phyloP scores from a whole-genome alignment of 306 rosid species.

The Glycyrrhiza uralensis region DNA sequence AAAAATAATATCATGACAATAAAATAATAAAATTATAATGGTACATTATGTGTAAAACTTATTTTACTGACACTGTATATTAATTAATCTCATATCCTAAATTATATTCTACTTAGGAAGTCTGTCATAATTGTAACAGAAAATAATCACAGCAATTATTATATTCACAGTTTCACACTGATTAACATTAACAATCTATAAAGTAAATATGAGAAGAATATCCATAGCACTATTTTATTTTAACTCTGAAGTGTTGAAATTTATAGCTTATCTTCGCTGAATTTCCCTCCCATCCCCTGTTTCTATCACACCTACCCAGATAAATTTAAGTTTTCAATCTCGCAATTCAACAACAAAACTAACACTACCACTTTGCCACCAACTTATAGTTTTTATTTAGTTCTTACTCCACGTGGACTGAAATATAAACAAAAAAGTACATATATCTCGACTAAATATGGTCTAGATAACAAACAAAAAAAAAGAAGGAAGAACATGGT shows the following conservation, averaged over 20 bases:
- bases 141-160: background rate
- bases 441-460: no score
- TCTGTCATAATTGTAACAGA: background rate
- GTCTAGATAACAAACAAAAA: no score
- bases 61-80: no score
- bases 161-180: background rate
- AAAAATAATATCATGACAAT: no score
- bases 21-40: no score
- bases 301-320: constrained; percentile 19
- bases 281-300: background rate
- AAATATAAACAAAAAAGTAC: no score
- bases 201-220: background rate
- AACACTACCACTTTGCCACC: background rate
- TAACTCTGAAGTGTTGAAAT: background rate
- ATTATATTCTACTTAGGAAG: no score
- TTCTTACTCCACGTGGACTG: no score
- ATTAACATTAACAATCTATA: background rate
- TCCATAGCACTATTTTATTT: background rate
- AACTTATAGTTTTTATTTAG: background rate
- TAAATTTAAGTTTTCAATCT: background rate
- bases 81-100: no score
- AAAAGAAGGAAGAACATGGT: background rate
- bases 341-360: background rate
- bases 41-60: no score
- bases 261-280: background rate